phyloP scores from a whole-genome alignment of 2,329 filamentous ascomycete genomes.

The Dothiorella sarmentorum region DNA sequence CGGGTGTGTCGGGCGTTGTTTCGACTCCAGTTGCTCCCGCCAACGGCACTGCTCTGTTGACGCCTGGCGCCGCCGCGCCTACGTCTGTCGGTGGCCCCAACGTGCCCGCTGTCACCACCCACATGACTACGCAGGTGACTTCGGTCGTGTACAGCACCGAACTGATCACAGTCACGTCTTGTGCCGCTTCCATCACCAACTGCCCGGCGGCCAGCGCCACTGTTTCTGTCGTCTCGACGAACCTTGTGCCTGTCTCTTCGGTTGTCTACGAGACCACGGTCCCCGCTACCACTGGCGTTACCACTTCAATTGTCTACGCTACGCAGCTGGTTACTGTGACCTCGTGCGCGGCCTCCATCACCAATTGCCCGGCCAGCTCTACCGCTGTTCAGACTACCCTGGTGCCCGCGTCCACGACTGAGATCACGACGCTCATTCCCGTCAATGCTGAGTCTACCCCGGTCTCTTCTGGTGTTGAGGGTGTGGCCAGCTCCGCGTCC shows the following conservation, averaged over 20 bases:
- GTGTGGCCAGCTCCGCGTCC: not conserved
- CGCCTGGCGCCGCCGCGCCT: no score
- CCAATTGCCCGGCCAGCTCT: conserved; percentile 17
- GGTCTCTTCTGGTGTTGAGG: not conserved
- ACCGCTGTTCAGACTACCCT: not conserved
- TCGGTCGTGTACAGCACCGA: conserved; percentile 8
- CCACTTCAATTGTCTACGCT: conserved; percentile 2
- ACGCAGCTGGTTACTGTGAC: conserved; percentile 11
- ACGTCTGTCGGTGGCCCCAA: no score
- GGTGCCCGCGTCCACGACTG: not conserved
- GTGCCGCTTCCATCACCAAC: conserved; percentile 17
- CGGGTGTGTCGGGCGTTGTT: not conserved
- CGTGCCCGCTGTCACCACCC: not conserved
- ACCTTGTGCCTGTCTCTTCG: not conserved
- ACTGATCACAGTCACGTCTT: conserved; percentile 4
- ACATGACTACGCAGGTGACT: conserved; percentile 2
- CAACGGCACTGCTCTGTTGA: not conserved
- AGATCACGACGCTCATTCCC: conserved; percentile 9
- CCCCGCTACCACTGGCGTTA: not conserved
- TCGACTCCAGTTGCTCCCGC: not conserved
- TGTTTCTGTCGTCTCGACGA: not conserved
- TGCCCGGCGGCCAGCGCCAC: conserved; percentile 22
- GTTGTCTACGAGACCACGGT: not conserved
- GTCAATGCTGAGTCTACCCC: conserved; percentile 7
- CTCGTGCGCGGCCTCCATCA: conserved; percentile 2